Evolutionary conservation across 352 stramenopile genomes (phyloP).

Genomic region (Globisporangium uncinulatum): DNA sequence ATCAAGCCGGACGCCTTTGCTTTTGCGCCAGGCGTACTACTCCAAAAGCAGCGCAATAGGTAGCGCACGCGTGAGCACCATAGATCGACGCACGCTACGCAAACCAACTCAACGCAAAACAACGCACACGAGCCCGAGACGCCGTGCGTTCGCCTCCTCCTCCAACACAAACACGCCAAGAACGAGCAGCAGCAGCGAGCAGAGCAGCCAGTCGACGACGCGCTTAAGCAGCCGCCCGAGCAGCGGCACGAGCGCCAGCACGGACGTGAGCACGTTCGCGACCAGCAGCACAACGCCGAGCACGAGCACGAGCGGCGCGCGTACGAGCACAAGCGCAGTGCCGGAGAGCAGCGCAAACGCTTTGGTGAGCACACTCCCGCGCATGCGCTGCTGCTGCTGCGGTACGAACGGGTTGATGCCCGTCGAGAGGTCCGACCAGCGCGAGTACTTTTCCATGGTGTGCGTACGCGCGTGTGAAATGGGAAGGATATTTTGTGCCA

Average conservation of each 20-base stretch:
- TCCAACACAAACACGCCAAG: constrained; percentile 64
- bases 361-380: constrained; percentile 29
- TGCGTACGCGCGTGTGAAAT: neutral
- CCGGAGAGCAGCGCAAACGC: constrained; percentile 40
- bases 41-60: neutral
- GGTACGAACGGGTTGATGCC: constrained; percentile 86
- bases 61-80: neutral
- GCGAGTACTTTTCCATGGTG: constrained; percentile 82
- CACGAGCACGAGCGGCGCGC: constrained; percentile 47
- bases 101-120: neutral
- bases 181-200: constrained; percentile 55
- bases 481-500: too few species aligned
- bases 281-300: constrained; percentile 29
- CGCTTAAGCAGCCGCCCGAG: constrained; percentile 66
- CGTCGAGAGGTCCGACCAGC: constrained; percentile 81
- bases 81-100: neutral
- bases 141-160: constrained; percentile 65
- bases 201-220: constrained; percentile 64
- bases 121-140: constrained; percentile 54
- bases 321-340: constrained; percentile 39
- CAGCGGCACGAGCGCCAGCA: constrained; percentile 61
- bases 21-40: constrained; percentile 27
- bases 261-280: constrained; percentile 42
- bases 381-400: constrained; percentile 46
- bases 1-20: constrained; percentile 21